Evolutionary conservation across 306 rosid genomes (phyloP), one percentile per base, ranked within the genome.

Genomic region (Inga leiocalycina): DNA sequence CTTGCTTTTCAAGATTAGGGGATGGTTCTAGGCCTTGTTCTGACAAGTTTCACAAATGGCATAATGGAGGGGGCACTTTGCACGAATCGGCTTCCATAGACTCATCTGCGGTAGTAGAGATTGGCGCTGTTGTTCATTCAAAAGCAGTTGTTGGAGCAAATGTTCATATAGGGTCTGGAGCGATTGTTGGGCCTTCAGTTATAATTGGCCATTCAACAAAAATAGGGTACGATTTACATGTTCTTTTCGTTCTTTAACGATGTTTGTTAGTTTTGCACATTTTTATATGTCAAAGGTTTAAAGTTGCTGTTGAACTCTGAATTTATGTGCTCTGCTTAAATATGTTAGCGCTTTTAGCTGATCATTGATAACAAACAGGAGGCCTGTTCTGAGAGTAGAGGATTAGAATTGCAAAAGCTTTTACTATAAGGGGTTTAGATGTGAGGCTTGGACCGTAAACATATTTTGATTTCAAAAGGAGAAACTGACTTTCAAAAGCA

Each of bases 181-280:
- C 97, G 68, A 87, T 93, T 76, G 70, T 96, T 86, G 99, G 98
- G 32, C 93, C 92, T 86, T 88, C 86, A 78, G 98, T 95, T 75
- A 41, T 79, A 1, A 77, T 96, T 71, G 89, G 94, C 32, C 90
- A 90, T 84, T 93, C 92, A 19, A 79, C 98, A 16, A 86, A 71
- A 77, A 91, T 93, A 48, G 94, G 97, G 97, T 95, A 84, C 59
- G 71, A 30, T 81, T 78, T 45, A 8, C 37, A 68, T 52, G 10
- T 14, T 65, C 27, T 30, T 11, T 51, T 15, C n/a, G 8, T 35
- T 16, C 72, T 17, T 8, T 49, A 39, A 12, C 44, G 66, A 43
- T 3, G 10, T 49, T 67, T 85, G 46, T 57, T 51, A 64, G 54
- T 79, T 54, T 57, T 6, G 11, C 15, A 19, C 52, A 4, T 65